Evolutionary conservation across 208 protist genomes (phyloP).

Genomic region (Phytomonas sp.): DNA sequence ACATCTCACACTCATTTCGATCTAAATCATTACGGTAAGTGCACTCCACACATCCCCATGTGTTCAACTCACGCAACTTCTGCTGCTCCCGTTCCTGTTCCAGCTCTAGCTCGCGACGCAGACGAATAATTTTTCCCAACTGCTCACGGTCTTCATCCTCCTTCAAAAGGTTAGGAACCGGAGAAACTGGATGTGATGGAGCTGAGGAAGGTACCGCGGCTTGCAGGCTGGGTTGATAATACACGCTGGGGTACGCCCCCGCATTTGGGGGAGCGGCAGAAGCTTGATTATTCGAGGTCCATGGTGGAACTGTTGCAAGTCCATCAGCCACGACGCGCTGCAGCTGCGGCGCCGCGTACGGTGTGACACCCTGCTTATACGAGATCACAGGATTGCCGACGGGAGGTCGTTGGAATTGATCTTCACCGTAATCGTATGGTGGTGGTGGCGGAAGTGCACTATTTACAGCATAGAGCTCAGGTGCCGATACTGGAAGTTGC

Average conservation of each 20-base stretch:
- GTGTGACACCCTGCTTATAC: too few relatives aligned
- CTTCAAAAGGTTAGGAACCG: slow-evolving; percentile 6
- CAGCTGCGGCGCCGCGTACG: too few relatives aligned
- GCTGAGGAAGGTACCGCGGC: too few relatives aligned
- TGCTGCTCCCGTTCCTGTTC: slow-evolving; percentile 67
- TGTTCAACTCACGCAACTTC: slow-evolving; percentile 52
- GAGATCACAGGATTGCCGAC: not conserved
- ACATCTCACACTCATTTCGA: slow-evolving; percentile 55
- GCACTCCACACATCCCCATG: slow-evolving; percentile 67
- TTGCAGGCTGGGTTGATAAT: too few relatives aligned
- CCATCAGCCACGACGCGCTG: too few relatives aligned
- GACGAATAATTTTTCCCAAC: slow-evolving; percentile 75
- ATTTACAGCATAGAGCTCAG: not conserved
- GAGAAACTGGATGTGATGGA: too few relatives aligned
- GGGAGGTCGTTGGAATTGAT: not conserved
- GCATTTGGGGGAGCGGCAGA: not conserved
- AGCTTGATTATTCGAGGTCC: too few relatives aligned
- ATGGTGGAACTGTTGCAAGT: too few relatives aligned
- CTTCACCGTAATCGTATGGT: not conserved
- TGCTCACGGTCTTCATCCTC: slow-evolving; percentile 73
- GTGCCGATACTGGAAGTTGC: not conserved
- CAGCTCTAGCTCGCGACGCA: slow-evolving; percentile 67
- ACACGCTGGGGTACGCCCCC: too few relatives aligned
- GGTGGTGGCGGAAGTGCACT: slow-evolving; percentile 6
- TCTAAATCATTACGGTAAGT: slow-evolving; percentile 66